Conservation (phyloP, 345 rosid genomes). For the Sapria himalayana region DNA sequence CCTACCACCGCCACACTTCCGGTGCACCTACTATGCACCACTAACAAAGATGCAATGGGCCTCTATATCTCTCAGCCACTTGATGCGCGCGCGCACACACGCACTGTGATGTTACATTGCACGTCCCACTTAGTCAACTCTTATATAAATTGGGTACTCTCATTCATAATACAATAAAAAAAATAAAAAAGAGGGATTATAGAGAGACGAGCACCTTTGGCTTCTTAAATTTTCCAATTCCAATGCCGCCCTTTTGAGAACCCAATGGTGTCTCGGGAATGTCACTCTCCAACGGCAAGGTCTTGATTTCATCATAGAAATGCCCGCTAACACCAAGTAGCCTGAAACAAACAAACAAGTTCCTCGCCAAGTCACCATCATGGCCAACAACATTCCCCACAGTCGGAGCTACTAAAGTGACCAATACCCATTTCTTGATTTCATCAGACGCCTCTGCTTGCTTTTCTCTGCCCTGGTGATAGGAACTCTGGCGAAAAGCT, state of each 20-base stretch:
- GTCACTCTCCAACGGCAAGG: constrained; percentile 27
- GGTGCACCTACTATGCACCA: too few relatives aligned
- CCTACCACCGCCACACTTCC: too few relatives aligned
- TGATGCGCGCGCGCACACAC: too few relatives aligned
- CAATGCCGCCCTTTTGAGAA: constrained; percentile 10
- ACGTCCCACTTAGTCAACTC: too few relatives aligned
- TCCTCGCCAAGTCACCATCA: constrained; percentile 5
- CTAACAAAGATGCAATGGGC: too few relatives aligned
- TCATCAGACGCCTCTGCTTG: constrained; percentile 45
- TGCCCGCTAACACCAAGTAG: constrained; percentile 47
- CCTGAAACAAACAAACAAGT: constrained; percentile 22
- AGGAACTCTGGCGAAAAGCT: constrained; percentile 53
- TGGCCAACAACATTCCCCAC: constrained; percentile 1
- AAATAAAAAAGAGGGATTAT: too few relatives aligned
- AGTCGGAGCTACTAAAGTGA: constrained; percentile 1
- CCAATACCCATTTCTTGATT: constrained; percentile 66
- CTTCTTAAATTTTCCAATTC: constrained; percentile 31
- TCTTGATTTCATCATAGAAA: constrained; percentile 51
- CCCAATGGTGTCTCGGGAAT: constrained; percentile 13
- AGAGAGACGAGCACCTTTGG: too few relatives aligned
- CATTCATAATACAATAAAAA: too few relatives aligned
- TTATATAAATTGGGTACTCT: not conserved
- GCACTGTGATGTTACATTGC: too few relatives aligned
- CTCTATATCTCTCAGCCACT: too few relatives aligned
- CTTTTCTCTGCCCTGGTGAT: constrained; percentile 50